A percentile compares a stretch with the other conserved stretches of the same genome.
Evolutionary conservation across 2,329 filamentous ascomycete species (phyloP).

Genomic region (Dothidotthia symphoricarpi): DNA sequence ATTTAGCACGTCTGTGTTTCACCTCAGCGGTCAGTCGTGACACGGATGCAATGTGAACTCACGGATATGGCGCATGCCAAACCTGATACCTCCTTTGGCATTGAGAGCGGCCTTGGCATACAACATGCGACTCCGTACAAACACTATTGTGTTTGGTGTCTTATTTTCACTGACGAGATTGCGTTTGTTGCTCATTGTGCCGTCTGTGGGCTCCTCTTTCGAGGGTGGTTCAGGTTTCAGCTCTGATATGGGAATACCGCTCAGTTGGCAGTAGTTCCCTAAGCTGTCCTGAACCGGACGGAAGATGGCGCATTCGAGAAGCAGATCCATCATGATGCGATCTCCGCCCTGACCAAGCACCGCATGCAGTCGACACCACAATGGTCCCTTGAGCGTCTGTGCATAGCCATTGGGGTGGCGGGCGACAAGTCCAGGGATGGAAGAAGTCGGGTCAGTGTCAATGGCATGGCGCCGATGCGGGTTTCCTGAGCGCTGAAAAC

Average conservation of each 20-base stretch:
- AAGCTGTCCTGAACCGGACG: slow-evolving; percentile 57
- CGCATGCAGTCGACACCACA: slow-evolving; percentile 74
- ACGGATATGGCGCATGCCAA: slow-evolving; percentile 82
- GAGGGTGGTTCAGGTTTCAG: slow-evolving; percentile 21
- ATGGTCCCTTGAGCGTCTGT: slow-evolving; percentile 62
- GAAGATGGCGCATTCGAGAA: slow-evolving; percentile 78
- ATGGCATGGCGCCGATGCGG: slow-evolving; percentile 24
- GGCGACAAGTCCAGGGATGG: slow-evolving; percentile 65
- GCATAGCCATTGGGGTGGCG: slow-evolving; percentile 69
- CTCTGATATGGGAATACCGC: slow-evolving; percentile 63
- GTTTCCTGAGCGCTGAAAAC: slow-evolving; percentile 60
- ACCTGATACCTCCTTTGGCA: slow-evolving; percentile 63
- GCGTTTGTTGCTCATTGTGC: background rate
- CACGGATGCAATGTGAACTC: slow-evolving; percentile 37
- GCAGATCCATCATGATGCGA: slow-evolving; percentile 70
- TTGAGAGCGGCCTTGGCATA: slow-evolving; percentile 76
- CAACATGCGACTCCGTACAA: slow-evolving; percentile 81
- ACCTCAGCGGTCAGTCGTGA: slow-evolving; percentile 23
- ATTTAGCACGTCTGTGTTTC: slow-evolving; percentile 70
- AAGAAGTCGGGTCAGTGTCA: slow-evolving; percentile 39
- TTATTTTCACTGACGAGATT: slow-evolving; percentile 12
- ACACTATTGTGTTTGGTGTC: slow-evolving; percentile 61
- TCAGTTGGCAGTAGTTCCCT: slow-evolving; percentile 74
- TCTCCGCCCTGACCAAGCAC: slow-evolving; percentile 75
- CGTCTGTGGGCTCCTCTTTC: slow-evolving; percentile 5